A percentile compares a stretch with the other conserved stretches of the same genome.
phyloP scores from a whole-genome alignment of 345 rosid genomes.

The Bruguiera sexangula region DNA sequence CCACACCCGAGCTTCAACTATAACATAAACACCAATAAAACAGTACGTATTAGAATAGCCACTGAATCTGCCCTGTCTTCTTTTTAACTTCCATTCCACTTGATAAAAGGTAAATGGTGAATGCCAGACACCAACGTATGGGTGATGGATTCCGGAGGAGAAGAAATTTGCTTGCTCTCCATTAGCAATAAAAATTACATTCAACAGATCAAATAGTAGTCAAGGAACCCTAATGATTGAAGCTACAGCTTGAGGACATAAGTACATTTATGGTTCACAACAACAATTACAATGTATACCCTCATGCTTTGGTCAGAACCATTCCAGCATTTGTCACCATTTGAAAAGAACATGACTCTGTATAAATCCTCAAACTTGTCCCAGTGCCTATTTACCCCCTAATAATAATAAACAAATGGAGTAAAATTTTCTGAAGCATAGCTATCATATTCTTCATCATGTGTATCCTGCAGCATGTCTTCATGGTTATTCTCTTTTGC shows the following conservation, averaged over 20 bases:
- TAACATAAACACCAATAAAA: background rate
- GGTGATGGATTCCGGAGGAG: background rate
- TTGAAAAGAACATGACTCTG: slow-evolving; percentile 61
- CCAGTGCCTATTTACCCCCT: slow-evolving; percentile 59
- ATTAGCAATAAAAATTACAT: no score
- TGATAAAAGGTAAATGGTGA: background rate
- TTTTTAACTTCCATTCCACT: background rate
- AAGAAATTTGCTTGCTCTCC: no score
- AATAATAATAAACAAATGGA: slow-evolving; percentile 1
- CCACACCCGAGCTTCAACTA: slow-evolving; percentile 91
- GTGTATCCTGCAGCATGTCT: slow-evolving; percentile 33
- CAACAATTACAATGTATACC: slow-evolving; percentile 35
- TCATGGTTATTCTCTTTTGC: slow-evolving; percentile 33
- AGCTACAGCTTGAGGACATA: no score
- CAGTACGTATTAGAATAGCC: slow-evolving; percentile 6
- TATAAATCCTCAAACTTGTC: slow-evolving; percentile 72
- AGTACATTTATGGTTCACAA: background rate
- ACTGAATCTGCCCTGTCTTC: background rate
- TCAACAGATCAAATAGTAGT: no score
- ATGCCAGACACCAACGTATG: background rate
- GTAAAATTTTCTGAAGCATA: slow-evolving; percentile 51
- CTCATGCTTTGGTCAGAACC: slow-evolving; percentile 88
- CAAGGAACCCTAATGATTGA: no score
- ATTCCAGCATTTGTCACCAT: slow-evolving; percentile 91
- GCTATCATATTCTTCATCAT: slow-evolving; percentile 54